Conservation (phyloP, 371 early-diverging fungal species). For the Rhizopus stolonifer region DNA sequence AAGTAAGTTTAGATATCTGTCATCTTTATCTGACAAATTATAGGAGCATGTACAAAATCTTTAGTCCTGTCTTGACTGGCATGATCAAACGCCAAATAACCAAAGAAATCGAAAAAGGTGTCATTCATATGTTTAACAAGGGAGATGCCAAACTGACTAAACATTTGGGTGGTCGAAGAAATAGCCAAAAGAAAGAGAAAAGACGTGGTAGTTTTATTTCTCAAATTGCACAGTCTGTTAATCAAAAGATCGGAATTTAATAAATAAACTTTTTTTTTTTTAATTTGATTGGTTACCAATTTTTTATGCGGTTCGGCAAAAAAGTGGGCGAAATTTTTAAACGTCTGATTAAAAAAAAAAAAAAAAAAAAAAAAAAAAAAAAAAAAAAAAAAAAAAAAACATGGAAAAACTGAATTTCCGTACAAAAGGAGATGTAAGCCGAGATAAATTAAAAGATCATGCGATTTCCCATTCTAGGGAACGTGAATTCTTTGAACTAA, state of each 20-base stretch:
- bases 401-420: too few species aligned
- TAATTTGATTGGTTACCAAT: too few species aligned
- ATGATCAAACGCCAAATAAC: constrained; percentile 50
- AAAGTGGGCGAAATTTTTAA: too few species aligned
- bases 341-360: too few species aligned
- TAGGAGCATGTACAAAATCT: constrained; percentile 48
- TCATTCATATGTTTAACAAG: constrained; percentile 29
- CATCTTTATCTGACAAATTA: too few species aligned
- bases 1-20: constrained; percentile 39
- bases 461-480: too few species aligned
- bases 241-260: background rate
- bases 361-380: too few species aligned
- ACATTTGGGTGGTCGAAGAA: constrained; percentile 9
- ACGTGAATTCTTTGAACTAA: too few species aligned
- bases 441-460: too few species aligned
- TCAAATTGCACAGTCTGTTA: background rate
- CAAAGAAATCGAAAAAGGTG: constrained; percentile 45
- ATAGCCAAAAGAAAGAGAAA: background rate
- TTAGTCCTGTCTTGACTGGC: constrained; percentile 50
- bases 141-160: constrained; percentile 42
- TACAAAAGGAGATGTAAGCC: too few species aligned
- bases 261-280: background rate
- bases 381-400: too few species aligned
- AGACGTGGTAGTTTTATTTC: constrained; percentile 1
- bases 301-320: too few species aligned